Evolutionary conservation across 1,139 yeast species (phyloP).

Genomic region (Lodderomyces elongisporus): DNA sequence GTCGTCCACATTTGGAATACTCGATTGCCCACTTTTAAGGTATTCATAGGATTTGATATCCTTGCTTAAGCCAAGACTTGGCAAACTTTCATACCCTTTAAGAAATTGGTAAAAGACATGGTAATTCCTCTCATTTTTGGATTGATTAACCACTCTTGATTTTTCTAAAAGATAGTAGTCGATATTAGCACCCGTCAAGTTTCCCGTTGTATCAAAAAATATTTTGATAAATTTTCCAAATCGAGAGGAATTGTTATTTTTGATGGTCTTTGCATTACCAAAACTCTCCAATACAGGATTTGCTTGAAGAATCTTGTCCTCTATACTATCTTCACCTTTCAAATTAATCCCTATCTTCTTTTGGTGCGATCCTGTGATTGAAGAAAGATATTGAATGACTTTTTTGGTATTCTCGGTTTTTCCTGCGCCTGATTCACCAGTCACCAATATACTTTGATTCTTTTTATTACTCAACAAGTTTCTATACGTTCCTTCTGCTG

Average conservation of each 20-base stretch:
- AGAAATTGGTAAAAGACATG: constrained; percentile 89
- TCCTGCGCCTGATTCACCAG: constrained; percentile 99
- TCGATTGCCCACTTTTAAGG: constrained; percentile 44
- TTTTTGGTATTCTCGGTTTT: constrained; percentile 97
- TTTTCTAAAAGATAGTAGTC: constrained; percentile 94
- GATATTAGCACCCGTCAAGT: constrained; percentile 82
- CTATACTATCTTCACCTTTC: constrained; percentile 38
- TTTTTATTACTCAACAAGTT: constrained; percentile 64
- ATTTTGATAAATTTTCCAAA: constrained; percentile 95
- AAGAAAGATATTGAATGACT: constrained; percentile 86
- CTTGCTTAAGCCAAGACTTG: constrained; percentile 43
- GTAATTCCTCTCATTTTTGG: constrained; percentile 75
- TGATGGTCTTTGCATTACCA: constrained; percentile 95
- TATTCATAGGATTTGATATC: constrained; percentile 53
- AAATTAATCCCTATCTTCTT: too few species aligned
- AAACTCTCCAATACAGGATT: constrained; percentile 94
- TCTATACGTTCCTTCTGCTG: constrained; percentile 82
- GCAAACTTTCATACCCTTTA: constrained; percentile 58
- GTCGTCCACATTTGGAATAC: constrained; percentile 63
- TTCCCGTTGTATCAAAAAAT: constrained; percentile 51
- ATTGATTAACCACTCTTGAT: constrained; percentile 85
- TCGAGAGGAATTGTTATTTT: constrained; percentile 92
- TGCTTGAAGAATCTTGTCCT: constrained; percentile 83
- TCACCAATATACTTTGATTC: constrained; percentile 88
- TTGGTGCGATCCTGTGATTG: constrained; percentile 65